phyloP scores from a whole-genome alignment of 768 basidiomycete species.

The Kondoa malvinella region DNA sequence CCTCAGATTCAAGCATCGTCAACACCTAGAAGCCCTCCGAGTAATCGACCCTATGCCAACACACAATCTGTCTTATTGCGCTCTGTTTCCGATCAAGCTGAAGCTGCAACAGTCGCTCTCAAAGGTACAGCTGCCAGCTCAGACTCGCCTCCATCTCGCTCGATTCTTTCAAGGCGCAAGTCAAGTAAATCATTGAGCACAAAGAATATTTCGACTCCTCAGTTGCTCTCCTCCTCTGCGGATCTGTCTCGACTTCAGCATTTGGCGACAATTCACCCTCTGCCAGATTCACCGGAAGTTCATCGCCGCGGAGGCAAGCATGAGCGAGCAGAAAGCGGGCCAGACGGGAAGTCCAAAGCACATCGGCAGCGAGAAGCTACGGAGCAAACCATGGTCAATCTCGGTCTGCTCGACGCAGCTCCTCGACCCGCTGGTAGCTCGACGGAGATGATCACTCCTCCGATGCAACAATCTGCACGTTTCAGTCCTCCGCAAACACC shows the following conservation, averaged over 20 bases:
- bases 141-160: constrained; percentile 2
- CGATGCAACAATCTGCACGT: background rate
- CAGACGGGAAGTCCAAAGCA: background rate
- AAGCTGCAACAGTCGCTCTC: constrained; percentile 24
- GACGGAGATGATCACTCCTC: background rate
- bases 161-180: background rate
- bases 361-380: background rate
- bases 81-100: constrained; percentile 26
- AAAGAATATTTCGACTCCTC: background rate
- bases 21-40: background rate
- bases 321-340: background rate
- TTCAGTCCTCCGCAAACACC: background rate
- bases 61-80: constrained; percentile 27
- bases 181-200: constrained; percentile 1
- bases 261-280: background rate
- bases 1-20: background rate
- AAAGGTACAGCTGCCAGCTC: constrained; percentile 19
- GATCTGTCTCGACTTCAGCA: background rate
- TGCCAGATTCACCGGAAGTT: background rate
- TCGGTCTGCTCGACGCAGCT: no score
- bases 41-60: constrained; percentile 1
- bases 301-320: background rate
- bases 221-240: constrained; percentile 1
- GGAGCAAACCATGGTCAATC: background rate
- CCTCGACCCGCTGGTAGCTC: background rate